Conservation (phyloP, 306 rosid species). For the Phaseolus lunatus region DNA sequence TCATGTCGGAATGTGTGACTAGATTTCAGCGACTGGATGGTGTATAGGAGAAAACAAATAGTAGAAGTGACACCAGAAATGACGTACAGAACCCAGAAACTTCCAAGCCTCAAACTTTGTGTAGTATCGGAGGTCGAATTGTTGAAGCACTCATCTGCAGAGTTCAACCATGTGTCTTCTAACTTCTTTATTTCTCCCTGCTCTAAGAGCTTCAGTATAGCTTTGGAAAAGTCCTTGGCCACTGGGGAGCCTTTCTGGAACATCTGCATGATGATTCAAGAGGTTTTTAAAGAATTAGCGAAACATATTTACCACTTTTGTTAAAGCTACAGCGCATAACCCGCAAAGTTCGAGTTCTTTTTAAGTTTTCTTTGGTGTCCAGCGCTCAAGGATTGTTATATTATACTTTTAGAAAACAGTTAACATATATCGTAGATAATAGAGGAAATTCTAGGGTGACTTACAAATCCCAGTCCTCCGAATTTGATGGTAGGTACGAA, state of each 20-base stretch:
- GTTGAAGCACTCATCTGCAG: constrained; percentile 35
- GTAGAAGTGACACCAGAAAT: constrained; percentile 64
- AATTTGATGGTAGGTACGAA: constrained; percentile 51
- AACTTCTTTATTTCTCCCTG: constrained; percentile 49
- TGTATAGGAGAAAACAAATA: constrained; percentile 52
- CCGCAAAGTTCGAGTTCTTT: too few species aligned
- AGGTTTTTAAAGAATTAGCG: not conserved
- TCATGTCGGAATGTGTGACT: constrained; percentile 23
- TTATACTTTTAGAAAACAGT: not conserved
- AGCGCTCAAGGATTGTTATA: not conserved
- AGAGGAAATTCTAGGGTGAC: constrained; percentile 37
- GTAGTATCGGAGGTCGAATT: constrained; percentile 14
- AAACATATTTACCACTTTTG: not conserved
- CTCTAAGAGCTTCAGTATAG: constrained; percentile 58
- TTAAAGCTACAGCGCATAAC: not conserved
- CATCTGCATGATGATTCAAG: constrained; percentile 54
- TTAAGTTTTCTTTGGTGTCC: not conserved
- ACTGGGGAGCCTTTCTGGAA: constrained; percentile 81
- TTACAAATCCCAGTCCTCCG: constrained; percentile 85
- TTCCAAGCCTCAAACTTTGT: constrained; percentile 53
- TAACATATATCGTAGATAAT: not conserved
- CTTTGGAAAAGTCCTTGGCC: constrained; percentile 63
- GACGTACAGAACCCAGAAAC: constrained; percentile 65
- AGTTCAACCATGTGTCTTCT: constrained; percentile 54
- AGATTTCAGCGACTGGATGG: constrained; percentile 28